Conservation (phyloP, 208 protist genomes). For the Acanthamoeba castellanii region DNA sequence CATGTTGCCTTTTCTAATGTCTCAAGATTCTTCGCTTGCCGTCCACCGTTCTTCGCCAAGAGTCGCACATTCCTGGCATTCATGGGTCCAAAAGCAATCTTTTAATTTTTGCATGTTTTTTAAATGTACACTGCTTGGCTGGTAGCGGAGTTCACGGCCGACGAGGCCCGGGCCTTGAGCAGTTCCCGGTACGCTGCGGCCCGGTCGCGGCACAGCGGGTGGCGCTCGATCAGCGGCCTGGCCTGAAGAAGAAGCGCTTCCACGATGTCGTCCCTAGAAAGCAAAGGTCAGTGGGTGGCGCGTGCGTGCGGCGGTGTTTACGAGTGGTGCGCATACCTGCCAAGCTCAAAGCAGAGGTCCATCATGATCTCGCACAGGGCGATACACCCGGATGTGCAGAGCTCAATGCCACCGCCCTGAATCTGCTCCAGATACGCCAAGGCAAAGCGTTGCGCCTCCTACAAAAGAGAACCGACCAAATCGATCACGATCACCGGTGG, state of each 20-base stretch:
- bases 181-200: not conserved
- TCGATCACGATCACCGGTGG: too few species aligned
- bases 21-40: too few species aligned
- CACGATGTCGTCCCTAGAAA: conserved; percentile 2
- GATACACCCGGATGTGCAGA: not conserved
- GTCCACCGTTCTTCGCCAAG: too few species aligned
- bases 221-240: not conserved
- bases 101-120: too few species aligned
- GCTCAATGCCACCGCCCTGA: not conserved
- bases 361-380: not conserved
- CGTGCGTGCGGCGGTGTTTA: not conserved
- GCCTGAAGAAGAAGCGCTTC: not conserved
- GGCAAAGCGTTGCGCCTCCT: not conserved
- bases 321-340: not conserved
- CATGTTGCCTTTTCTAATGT: too few species aligned
- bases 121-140: too few species aligned
- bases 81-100: too few species aligned
- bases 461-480: not conserved
- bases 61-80: too few species aligned
- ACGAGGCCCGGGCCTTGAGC: not conserved
- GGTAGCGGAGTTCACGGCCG: not conserved
- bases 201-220: not conserved
- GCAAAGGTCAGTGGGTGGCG: not conserved
- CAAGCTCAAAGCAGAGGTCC: not conserved
- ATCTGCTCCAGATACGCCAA: not conserved